Evolutionary conservation across 2,329 filamentous ascomycete genomes (phyloP).

Genomic region (Bipolaris bicolor): DNA sequence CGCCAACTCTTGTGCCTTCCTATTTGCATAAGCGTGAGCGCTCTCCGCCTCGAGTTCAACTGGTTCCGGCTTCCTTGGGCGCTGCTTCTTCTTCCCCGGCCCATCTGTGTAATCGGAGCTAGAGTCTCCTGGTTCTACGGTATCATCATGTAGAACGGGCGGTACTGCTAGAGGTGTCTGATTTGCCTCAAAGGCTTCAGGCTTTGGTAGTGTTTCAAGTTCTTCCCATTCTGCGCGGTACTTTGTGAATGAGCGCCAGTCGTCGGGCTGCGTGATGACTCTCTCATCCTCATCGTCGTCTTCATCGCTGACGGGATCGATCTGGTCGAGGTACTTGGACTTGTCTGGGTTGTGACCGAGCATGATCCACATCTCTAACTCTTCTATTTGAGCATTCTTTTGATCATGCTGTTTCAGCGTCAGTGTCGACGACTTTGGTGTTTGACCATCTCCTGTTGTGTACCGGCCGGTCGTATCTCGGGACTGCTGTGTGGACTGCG

Average conservation of each 20-base stretch:
- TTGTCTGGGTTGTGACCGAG: constrained; percentile 43
- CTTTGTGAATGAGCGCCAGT: constrained; percentile 57
- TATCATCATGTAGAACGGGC: background rate
- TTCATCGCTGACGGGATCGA: constrained; percentile 8
- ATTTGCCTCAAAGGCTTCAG: constrained; percentile 27
- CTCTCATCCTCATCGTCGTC: constrained; percentile 38
- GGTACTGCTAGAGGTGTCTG: constrained; percentile 14
- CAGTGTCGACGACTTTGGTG: background rate
- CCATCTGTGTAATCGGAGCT: constrained; percentile 6
- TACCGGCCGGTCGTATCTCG: constrained; percentile 10
- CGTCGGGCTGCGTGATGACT: constrained; percentile 45
- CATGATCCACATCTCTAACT: constrained; percentile 53
- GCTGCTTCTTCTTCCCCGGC: constrained; percentile 1
- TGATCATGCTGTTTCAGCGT: constrained; percentile 55
- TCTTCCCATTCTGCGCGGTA: constrained; percentile 60
- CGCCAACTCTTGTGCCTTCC: constrained; percentile 18
- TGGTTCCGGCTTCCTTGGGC: background rate
- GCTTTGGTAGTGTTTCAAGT: constrained; percentile 22
- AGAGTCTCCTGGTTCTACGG: background rate
- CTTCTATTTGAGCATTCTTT: constrained; percentile 52
- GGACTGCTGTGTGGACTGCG: background rate
- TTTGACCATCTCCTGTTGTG: background rate
- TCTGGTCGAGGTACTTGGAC: no score
- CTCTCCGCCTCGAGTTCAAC: constrained; percentile 28
- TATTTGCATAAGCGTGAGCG: constrained; percentile 33